These are phyloP conservation scores for Berberis vulgaris DNA, from an alignment of 164 flowering plant genomes.

Conservation along the genomic window DNA sequence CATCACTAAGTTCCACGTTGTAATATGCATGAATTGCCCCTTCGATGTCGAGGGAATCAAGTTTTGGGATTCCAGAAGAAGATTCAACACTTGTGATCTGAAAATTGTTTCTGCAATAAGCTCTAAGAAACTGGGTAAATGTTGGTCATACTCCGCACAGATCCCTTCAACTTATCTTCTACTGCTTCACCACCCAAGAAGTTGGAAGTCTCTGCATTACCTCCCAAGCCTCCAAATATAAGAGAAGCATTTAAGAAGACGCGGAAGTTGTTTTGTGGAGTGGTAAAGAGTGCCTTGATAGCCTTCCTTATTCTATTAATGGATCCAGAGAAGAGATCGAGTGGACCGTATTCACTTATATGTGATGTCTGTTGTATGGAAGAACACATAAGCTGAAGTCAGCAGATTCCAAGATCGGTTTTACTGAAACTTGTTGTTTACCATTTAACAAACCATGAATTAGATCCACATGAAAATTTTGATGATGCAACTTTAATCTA, in stretches of 20 bases:
- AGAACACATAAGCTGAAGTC: too few relatives aligned
- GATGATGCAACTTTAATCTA: too few relatives aligned
- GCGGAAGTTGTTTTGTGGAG: constrained; percentile 89
- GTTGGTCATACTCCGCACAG: constrained; percentile 44
- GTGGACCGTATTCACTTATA: constrained; percentile 73
- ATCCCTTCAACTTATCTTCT: constrained; percentile 49
- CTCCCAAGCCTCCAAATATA: constrained; percentile 64
- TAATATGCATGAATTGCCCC: constrained; percentile 96
- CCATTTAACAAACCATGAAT: too few relatives aligned
- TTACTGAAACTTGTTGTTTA: too few relatives aligned
- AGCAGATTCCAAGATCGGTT: too few relatives aligned
- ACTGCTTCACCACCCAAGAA: constrained; percentile 27
- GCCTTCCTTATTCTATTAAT: constrained; percentile 58
- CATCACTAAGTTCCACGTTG: too few relatives aligned
- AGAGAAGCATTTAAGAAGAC: constrained; percentile 75
- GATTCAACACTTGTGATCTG: constrained; percentile 48
- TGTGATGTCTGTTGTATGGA: constrained; percentile 82
- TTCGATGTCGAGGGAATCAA: constrained; percentile 77
- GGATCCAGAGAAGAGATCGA: constrained; percentile 78
- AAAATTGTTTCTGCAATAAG: constrained; percentile 58
- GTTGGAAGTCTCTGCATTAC: constrained; percentile 30
- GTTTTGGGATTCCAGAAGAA: constrained; percentile 74
- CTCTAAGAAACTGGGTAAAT: constrained; percentile 37
- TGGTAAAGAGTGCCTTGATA: constrained; percentile 49
- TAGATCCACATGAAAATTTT: too few relatives aligned